phyloP scores from a whole-genome alignment of 257 asterid genomes.

The Fraxinus anomala region DNA sequence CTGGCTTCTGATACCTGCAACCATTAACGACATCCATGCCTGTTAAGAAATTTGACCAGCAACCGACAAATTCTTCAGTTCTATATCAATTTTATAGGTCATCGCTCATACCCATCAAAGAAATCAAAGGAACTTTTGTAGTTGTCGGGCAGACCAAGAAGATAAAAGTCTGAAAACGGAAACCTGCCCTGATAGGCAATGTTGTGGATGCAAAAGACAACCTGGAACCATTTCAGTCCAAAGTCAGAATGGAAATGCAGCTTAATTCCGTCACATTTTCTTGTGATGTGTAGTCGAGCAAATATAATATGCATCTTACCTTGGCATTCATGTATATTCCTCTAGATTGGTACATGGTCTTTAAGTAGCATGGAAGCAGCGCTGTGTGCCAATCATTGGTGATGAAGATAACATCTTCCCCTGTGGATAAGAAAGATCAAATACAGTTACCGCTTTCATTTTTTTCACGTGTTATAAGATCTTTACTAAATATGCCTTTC shows the following conservation, averaged over 20 bases:
- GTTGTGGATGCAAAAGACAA: constrained; percentile 95
- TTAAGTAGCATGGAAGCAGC: constrained; percentile 88
- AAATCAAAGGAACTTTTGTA: constrained; percentile 84
- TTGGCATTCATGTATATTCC: constrained; percentile 81
- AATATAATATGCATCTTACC: constrained; percentile 37
- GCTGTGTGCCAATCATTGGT: constrained; percentile 99
- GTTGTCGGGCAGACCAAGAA: constrained; percentile 75
- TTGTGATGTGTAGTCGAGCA: background rate
- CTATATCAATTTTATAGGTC: background rate
- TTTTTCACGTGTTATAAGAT: background rate
- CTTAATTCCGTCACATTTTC: background rate
- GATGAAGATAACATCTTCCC: constrained; percentile 86
- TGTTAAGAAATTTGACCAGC: background rate
- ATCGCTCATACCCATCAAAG: constrained; percentile 71
- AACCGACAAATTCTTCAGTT: constrained; percentile 2
- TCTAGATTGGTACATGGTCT: constrained; percentile 74
- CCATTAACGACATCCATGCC: constrained; percentile 16
- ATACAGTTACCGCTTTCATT: background rate
- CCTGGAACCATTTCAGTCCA: constrained; percentile 42
- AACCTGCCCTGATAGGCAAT: constrained; percentile 96
- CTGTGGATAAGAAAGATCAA: constrained; percentile 38
- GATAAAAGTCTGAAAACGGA: constrained; percentile 65
- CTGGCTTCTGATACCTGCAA: constrained; percentile 73
- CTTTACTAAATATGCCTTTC: background rate
- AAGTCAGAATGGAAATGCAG: background rate